A percentile compares a stretch with the other conserved stretches of the same genome.
phyloP scores from a whole-genome alignment of 805 yeast genomes.

The Lachancea thermotolerans region DNA sequence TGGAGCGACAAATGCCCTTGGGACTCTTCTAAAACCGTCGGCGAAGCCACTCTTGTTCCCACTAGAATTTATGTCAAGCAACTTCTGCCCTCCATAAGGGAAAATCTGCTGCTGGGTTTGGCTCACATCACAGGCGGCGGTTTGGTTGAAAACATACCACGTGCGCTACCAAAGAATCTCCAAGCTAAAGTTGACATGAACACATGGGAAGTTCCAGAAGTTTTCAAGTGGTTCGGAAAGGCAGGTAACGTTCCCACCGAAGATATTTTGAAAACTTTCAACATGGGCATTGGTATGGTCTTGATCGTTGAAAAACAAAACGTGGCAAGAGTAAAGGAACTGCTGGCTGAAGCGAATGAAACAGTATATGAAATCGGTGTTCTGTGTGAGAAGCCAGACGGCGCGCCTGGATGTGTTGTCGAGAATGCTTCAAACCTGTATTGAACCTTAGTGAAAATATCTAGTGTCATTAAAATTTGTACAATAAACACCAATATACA shows the following conservation, averaged over 20 bases:
- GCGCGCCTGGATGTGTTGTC: constrained; percentile 59
- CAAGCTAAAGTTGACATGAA: constrained; percentile 75
- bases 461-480: not conserved
- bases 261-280: constrained; percentile 86
- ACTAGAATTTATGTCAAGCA: constrained; percentile 94
- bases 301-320: constrained; percentile 68
- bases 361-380: constrained; percentile 64
- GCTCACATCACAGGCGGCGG: constrained; percentile 99
- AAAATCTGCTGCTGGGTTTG: constrained; percentile 70
- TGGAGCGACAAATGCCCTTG: constrained; percentile 83
- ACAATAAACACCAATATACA: not conserved
- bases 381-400: constrained; percentile 41
- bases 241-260: constrained; percentile 83
- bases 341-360: constrained; percentile 64
- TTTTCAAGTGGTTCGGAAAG: constrained; percentile 90
- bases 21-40: constrained; percentile 63
- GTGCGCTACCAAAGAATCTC: constrained; percentile 77
- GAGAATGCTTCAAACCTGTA: constrained; percentile 32
- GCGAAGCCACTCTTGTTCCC: constrained; percentile 81
- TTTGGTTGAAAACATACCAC: constrained; percentile 88
- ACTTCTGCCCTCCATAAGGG: constrained; percentile 63
- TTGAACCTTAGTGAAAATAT: constrained; percentile 5
- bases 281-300: constrained; percentile 96
- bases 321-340: constrained; percentile 47
- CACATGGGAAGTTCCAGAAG: constrained; percentile 78